Evolutionary conservation across 331 rosid species (phyloP), one percentile per base, ranked within the genome.

Genomic region (Malus hybrid): DNA sequence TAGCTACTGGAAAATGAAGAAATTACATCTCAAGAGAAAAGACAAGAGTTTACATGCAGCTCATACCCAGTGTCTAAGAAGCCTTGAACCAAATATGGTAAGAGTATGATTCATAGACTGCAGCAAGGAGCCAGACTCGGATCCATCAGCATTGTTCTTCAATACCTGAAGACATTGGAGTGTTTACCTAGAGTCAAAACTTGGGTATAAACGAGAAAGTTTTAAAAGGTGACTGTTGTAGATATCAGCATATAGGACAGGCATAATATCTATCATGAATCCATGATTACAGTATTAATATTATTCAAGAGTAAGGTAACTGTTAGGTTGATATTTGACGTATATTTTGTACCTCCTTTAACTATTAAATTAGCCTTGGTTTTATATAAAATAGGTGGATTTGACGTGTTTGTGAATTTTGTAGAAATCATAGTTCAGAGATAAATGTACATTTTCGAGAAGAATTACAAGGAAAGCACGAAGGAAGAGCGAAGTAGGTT

Each of bases 21-120:
- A 33, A 46, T 73, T 64, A 79, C 50, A 73, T 73, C 46, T 64
- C 59, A 63, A 6, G 65, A 78, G 59, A 73, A 74, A 64, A 28
- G 74, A 73, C 46, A 31, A 28, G 44, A 42, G 5, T 20, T 34
- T 22, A 48, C 54, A 70, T n/a, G 75, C 76, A 65, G 29, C 8
- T 55, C 83, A 75, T 86, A 90, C 99, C 99, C 99, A 94, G 78
- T 85, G 96, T 82, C 89, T 87, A 78, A 94, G 91, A 86, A 92
- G 96, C 85, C 99, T 92, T 73, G 99, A 94, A 70, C 99, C 97
- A 73, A 73, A 90, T 73, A 89, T 85, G 22, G 99, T 94, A 78
- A 88, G 90, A 71, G 97, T 92, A 36, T 66, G 90, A 90, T 94
- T 94, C 96, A 94, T 87, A 54, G 83, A 81, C 69, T 85, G 93